Base-by-base conservation (phyloP, 139 green algal species). In the Parachlorella kessleri region DNA sequence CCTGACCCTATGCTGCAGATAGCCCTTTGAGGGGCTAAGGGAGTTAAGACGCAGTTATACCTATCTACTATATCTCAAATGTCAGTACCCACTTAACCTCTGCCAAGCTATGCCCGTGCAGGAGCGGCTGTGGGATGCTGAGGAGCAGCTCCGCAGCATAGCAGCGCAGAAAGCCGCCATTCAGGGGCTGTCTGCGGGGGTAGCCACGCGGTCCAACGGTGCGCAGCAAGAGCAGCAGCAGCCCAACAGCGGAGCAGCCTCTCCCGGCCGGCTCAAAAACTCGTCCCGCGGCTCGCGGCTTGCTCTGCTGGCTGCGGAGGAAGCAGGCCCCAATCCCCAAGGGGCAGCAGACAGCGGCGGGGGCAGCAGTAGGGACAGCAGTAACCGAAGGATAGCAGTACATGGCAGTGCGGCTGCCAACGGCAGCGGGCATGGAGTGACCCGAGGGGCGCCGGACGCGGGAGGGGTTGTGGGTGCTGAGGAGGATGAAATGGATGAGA, bases 71-170 rank as follows among this genome's bases (percentile, higher is more conserved):
- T n/a, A n/a, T n/a, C n/a, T n/a, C n/a, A n/a, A n/a, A n/a, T n/a
- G n/a, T n/a, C n/a, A n/a, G n/a, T n/a, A n/a, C n/a, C n/a, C n/a
- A n/a, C n/a, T n/a, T n/a, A n/a, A n/a, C n/a, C n/a, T n/a, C n/a
- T n/a, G n/a, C n/a, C n/a, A n/a, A n/a, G n/a, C n/a, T n/a, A n/a
- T n/a, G n/a, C n/a, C n/a, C n/a, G 55, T 84, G 40, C 70, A 84
- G 66, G 78, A 84, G 73, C 48, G 68, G 65, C 33, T 84, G 40
- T 84, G 78, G 78, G 78, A 79, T 1, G 78, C 78, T 4, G 64
- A 79, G 37, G 70, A 79, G 66, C 10, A 71, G 37, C 36, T 84
- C 48, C 66, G 78, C 9, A 55, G n/a, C 24, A 23, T 54, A 30
- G 70, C 66, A 30, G 73, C 41, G 5, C n/a, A 59, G 14, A 59